Base-by-base conservation (phyloP, 192 early-diverging fungal genomes). In the Neocallimastix lanati region DNA sequence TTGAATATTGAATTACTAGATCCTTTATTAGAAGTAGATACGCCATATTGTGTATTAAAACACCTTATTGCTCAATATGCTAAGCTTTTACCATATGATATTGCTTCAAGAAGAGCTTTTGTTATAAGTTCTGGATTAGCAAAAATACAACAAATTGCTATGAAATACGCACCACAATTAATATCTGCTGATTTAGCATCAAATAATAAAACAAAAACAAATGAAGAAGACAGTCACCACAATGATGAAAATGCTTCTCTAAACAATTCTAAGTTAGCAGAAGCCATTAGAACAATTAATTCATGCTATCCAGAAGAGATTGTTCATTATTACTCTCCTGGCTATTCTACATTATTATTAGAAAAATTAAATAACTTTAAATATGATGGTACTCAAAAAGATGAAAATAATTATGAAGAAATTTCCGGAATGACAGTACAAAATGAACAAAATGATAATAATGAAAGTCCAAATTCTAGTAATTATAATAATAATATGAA, bases 221-320 rank as follows among this genome's bases (percentile, higher is more conserved):
- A 67, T 67, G 50, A 67, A 11, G 40, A 50, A 4, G 50, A 67
- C 9, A n/a, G 11, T n/a, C 50, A n/a, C 6, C n/a, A 15, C 0
- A 35, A 7, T 21, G 28, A 76, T n/a, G 80, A 80, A 3, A 28
- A 33, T 13, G 78, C 77, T 28, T 79, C 80, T 28, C 77, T 86
- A 28, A 85, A 81, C 27, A 88, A 86, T 25, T 87, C 85, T 40
- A 90, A 90, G 80, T 82, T 90, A 85, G 89, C 87, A 2, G 89
- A 90, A 80, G 82, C 83, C 29, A 86, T 90, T 58, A 40, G 88
- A 29, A 85, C 81, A 13, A 89, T 90, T 77, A 89, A 90, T 79
- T 85, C 86, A 78, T 90, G 89, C 78, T 90, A 89, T 78, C 89
- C 89, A 12, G 89, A 90, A 83, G 89, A 90, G 77, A 90, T 90